phyloP scores from a whole-genome alignment of 768 basidiomycete species.

The Multifurca ochricompacta region DNA sequence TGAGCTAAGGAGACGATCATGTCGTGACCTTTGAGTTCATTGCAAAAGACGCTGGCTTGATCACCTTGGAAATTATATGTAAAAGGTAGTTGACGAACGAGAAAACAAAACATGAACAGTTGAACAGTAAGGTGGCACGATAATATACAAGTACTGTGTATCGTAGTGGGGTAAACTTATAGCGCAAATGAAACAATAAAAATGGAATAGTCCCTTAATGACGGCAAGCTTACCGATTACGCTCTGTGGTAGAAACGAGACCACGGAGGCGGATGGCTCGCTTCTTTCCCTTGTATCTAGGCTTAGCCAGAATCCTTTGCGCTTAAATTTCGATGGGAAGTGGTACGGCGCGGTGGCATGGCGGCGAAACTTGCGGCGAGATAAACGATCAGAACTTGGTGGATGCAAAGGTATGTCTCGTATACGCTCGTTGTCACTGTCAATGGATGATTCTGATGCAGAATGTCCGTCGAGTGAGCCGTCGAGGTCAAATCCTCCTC shows the following conservation, averaged over 20 bases:
- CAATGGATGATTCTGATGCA: slow-evolving; percentile 8
- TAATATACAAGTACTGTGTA: neutral
- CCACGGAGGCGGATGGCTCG: neutral
- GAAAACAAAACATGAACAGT: neutral
- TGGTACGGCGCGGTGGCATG: slow-evolving; percentile 1
- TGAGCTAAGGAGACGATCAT: no score
- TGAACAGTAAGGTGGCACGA: neutral
- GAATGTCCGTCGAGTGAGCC: neutral
- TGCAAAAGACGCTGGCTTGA: no score
- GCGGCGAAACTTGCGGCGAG: slow-evolving; percentile 3
- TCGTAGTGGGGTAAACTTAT: neutral
- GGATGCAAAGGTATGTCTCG: no score
- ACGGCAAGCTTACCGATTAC: neutral
- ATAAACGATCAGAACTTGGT: neutral
- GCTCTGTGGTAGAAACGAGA: neutral
- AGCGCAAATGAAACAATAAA: neutral
- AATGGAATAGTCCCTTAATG: no score
- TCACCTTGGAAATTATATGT: no score
- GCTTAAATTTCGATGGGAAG: neutral
- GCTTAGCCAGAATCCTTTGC: slow-evolving; percentile 9
- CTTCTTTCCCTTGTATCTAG: neutral
- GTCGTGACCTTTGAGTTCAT: no score
- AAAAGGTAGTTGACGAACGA: no score
- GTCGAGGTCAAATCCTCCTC: neutral
- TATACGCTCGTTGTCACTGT: neutral